A percentile compares a stretch with the other conserved stretches of the same genome.
These are phyloP conservation scores for Knoxia roxburghii DNA, from an alignment of 257 asterid genomes.

Conservation along the genomic window DNA sequence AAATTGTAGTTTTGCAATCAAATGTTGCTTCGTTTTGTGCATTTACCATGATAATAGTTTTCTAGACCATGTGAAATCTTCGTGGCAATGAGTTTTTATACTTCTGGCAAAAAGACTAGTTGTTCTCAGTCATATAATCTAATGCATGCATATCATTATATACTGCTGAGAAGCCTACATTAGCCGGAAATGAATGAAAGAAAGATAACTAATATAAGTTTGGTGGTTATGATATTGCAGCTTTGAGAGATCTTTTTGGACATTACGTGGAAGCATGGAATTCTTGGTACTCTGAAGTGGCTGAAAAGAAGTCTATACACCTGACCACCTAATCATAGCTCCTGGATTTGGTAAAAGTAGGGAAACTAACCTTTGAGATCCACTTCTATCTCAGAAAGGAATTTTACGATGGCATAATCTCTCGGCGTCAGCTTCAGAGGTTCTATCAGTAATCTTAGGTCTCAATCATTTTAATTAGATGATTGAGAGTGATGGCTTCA, in stretches of 20 bases:
- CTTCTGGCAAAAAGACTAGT: not conserved
- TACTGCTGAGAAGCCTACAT: too few relatives aligned
- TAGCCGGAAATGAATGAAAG: not conserved
- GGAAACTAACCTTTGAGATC: not conserved
- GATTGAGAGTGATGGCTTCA: not conserved
- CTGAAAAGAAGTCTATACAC: slow-evolving; percentile 63
- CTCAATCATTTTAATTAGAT: not conserved
- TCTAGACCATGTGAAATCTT: not conserved
- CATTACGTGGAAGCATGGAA: slow-evolving; percentile 93
- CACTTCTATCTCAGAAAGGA: not conserved
- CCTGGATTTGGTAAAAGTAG: not conserved
- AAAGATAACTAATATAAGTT: slow-evolving; percentile 13
- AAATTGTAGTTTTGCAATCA: not conserved
- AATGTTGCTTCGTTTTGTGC: not conserved
- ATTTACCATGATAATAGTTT: not conserved
- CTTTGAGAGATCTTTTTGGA: slow-evolving; percentile 76
- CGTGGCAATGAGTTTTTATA: not conserved
- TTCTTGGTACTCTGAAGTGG: slow-evolving; percentile 87
- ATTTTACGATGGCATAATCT: slow-evolving; percentile 9
- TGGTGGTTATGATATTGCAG: slow-evolving; percentile 40
- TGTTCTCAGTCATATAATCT: not conserved
- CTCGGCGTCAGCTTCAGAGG: slow-evolving; percentile 9
- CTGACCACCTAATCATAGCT: slow-evolving; percentile 32
- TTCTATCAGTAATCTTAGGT: not conserved
- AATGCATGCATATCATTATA: not conserved